Base-by-base conservation (phyloP, 768 basidiomycete genomes). In the Glaciozyma martinii region DNA sequence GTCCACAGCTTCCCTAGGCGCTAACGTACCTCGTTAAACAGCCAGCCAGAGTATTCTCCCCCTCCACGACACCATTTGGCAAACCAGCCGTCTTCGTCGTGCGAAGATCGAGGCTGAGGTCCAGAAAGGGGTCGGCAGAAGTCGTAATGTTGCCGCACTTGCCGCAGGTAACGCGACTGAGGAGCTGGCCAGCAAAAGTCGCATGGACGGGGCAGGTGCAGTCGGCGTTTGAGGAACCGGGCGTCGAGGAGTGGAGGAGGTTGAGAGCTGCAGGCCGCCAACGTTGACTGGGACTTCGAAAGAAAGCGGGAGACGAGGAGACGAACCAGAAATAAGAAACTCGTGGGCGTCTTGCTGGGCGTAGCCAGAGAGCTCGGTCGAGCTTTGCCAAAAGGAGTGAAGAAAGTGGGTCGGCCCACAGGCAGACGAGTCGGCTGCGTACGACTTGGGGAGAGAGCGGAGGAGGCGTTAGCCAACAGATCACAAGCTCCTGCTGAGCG, bases 331-430 rank as follows among this genome's bases (percentile, higher is more conserved):
- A 33, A 90, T 88, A 76, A 90, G 88, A 74, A 85, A 87, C 75
- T 90, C 87, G 79, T 93, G 90, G 3, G 90, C 89, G 66, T 97
- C 93, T 73, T 94, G 94, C 75, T 98, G 94, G 0, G 89, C 85
- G 73, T 97, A 90, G 3, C 92, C 93, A 7, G 90, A 84, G 32
- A 97, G 80, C 66, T 94, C 90, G 66, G 81, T 82, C n/a, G 68
- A 66, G 23, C 63, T 71, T 81, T 83, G 75, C 93, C 92, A 97
- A 42, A 87, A 88, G 32, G 87, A 85, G 19, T 85, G 81, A 12
- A 98, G 81, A 74, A 97, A 87, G 5, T 85, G 84, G 3, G 86
- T 83, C 0, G 94, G 93, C 0, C 89, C 91, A 71, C 84, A 87
- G 0, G 90, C 85, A 10, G 79, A 76, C 15, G 78, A 75, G 66